Conservation (phyloP, 2,329 filamentous ascomycete species). For the Sporothrix mexicana region DNA sequence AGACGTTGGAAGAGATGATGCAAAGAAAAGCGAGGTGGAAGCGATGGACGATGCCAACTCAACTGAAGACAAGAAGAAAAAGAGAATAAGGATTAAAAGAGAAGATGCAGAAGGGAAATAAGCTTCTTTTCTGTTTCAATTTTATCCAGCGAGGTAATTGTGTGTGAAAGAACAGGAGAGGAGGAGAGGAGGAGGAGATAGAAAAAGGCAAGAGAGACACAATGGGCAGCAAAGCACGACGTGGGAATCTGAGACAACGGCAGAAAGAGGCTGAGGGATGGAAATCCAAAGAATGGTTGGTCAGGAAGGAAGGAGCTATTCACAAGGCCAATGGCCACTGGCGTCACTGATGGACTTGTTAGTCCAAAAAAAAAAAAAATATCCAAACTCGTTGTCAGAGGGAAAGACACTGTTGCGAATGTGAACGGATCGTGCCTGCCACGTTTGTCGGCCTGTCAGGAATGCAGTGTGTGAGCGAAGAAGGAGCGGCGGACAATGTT, state of each 20-base stretch:
- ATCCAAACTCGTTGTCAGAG: slow-evolving; percentile 30
- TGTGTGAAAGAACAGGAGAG: not conserved
- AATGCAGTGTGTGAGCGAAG: slow-evolving; percentile 17
- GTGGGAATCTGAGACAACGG: slow-evolving; percentile 28
- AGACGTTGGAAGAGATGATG: not conserved
- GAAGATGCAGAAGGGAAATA: slow-evolving; percentile 18
- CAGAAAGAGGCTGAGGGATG: slow-evolving; percentile 16
- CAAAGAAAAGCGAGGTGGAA: not conserved
- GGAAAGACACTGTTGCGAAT: slow-evolving; percentile 20
- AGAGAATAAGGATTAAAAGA: not conserved
- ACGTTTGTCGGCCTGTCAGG: slow-evolving; percentile 22
- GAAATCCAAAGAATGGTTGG: slow-evolving; percentile 22
- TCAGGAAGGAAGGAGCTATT: slow-evolving; percentile 15
- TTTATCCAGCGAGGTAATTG: slow-evolving; percentile 3
- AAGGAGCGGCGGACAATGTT: not conserved
- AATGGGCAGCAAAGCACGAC: slow-evolving; percentile 18
- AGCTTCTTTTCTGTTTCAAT: slow-evolving; percentile 30
- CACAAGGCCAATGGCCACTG: not conserved
- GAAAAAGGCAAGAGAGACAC: slow-evolving; percentile 11
- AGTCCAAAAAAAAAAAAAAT: not conserved
- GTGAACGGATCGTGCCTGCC: slow-evolving; percentile 16
- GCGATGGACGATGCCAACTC: not conserved
- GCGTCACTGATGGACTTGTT: not conserved
- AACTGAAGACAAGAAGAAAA: slow-evolving; percentile 3
- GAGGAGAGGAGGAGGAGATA: not conserved